These are phyloP conservation scores for Penicillium canariense DNA, from an alignment of 495 filamentous ascomycete genomes.

Conservation along the genomic window DNA sequence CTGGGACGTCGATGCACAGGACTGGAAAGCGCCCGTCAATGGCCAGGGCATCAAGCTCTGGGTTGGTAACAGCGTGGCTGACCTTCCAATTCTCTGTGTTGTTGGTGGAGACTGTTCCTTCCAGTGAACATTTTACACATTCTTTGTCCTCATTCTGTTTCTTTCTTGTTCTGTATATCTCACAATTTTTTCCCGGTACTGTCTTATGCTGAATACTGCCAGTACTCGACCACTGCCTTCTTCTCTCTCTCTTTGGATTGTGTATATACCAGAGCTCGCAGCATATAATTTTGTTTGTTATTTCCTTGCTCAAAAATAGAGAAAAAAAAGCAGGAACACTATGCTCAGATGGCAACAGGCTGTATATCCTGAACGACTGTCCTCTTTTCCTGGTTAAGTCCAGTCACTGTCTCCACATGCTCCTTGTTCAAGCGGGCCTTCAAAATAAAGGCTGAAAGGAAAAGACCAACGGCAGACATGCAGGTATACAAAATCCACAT, in stretches of 20 bases:
- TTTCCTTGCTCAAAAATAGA: not conserved
- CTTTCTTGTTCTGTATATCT: not conserved
- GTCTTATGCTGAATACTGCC: not conserved
- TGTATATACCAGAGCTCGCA: not conserved
- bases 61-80: constrained; percentile 46
- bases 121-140: not conserved
- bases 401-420: constrained; percentile 59
- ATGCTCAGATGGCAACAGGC: not conserved
- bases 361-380: constrained; percentile 8
- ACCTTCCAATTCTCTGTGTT: constrained; percentile 41
- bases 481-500: constrained; percentile 62
- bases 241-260: not conserved
- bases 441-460: constrained; percentile 54
- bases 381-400: constrained; percentile 30
- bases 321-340: not conserved
- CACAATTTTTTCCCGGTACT: not conserved
- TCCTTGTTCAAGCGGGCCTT: constrained; percentile 51
- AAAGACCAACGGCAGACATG: constrained; percentile 47
- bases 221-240: not conserved
- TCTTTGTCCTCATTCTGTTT: constrained; percentile 1
- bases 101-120: constrained; percentile 29
- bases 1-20: constrained; percentile 67
- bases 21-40: constrained; percentile 59
- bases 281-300: not conserved
- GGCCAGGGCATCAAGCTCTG: constrained; percentile 42